These are phyloP conservation scores for Aureobasidium sp. DNA, from an alignment of 2,329 filamentous ascomycete genomes.

Conservation along the genomic window DNA sequence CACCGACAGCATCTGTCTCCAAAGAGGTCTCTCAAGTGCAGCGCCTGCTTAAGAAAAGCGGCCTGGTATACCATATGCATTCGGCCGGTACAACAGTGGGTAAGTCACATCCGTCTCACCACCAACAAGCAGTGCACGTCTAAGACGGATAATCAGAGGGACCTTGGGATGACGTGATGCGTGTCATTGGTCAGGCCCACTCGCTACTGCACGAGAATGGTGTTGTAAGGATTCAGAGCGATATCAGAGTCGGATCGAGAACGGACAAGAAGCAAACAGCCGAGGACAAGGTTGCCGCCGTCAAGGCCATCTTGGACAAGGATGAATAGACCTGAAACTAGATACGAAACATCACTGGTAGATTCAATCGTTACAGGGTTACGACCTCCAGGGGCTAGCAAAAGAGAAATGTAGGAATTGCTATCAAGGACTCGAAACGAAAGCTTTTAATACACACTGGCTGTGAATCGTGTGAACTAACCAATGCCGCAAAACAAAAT, in stretches of 20 bases:
- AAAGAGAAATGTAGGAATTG: background rate
- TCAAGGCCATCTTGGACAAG: slow-evolving; percentile 43
- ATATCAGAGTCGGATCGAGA: slow-evolving; percentile 76
- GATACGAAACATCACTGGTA: background rate
- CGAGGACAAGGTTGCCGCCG: slow-evolving; percentile 65
- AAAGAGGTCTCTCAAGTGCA: slow-evolving; percentile 81
- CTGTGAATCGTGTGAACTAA: slow-evolving; percentile 5
- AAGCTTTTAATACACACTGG: slow-evolving; percentile 6
- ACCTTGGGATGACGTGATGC: slow-evolving; percentile 81
- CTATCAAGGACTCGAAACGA: background rate
- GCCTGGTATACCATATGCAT: slow-evolving; percentile 80
- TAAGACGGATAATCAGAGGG: slow-evolving; percentile 54
- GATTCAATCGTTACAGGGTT: background rate
- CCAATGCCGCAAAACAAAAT: background rate
- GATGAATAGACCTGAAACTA: slow-evolving; percentile 16
- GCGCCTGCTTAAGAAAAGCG: slow-evolving; percentile 69
- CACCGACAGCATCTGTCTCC: slow-evolving; percentile 41
- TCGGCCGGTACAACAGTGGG: slow-evolving; percentile 88
- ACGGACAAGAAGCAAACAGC: slow-evolving; percentile 80
- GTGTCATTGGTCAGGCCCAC: slow-evolving; percentile 78
- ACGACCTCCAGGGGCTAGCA: background rate
- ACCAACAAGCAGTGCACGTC: background rate
- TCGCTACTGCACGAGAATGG: slow-evolving; percentile 66
- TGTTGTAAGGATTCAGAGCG: slow-evolving; percentile 76
- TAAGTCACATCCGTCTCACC: slow-evolving; percentile 35